Conservation (phyloP, 768 basidiomycete genomes). For the Mycena galericulata region DNA sequence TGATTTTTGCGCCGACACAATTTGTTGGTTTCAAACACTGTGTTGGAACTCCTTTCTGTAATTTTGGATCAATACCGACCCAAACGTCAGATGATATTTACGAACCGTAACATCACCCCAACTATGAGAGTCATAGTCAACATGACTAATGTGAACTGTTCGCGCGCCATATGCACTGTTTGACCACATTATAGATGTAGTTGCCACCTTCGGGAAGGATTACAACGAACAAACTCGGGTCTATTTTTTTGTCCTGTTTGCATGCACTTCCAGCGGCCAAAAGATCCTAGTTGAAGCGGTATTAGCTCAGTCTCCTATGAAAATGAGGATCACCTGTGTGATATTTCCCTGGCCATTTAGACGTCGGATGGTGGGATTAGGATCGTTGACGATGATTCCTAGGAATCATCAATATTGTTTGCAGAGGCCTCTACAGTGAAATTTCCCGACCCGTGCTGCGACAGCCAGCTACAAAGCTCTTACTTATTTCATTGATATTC, state of each 20-base stretch:
- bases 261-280: conserved; percentile 67
- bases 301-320: not conserved
- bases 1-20: conserved; percentile 72
- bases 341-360: conserved; percentile 69
- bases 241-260: conserved; percentile 49
- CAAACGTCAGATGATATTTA: not conserved
- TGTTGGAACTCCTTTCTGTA: conserved; percentile 79
- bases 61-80: conserved; percentile 23
- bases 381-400: conserved; percentile 70
- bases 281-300: too few relatives aligned
- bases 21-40: conserved; percentile 81
- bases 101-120: conserved; percentile 76
- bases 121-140: conserved; percentile 49
- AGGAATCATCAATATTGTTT: conserved; percentile 45
- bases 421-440: not conserved
- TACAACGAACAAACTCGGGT: conserved; percentile 71
- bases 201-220: conserved; percentile 80
- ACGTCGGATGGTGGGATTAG: conserved; percentile 61
- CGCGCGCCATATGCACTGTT: conserved; percentile 70
- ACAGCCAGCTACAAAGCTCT: conserved; percentile 62
- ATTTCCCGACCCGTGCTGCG: conserved; percentile 61
- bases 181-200: conserved; percentile 81
- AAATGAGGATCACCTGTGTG: conserved; percentile 50
- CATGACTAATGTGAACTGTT: conserved; percentile 45
- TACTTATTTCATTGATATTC: conserved; percentile 49